Conservation (phyloP, 768 basidiomycete genomes). For the Tulasnella sp. region DNA sequence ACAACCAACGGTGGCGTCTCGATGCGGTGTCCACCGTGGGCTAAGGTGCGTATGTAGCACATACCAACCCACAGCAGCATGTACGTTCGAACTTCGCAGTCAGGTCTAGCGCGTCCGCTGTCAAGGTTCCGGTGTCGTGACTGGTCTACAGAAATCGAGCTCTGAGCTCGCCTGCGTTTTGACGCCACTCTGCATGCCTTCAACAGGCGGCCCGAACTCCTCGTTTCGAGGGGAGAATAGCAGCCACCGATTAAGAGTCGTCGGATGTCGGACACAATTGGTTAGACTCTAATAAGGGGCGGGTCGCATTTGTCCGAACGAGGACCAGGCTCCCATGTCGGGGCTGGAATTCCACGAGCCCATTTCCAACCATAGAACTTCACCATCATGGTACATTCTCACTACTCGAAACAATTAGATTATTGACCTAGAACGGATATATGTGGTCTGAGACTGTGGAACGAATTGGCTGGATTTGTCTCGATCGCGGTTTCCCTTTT, state of each 20-base stretch:
- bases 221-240: background rate
- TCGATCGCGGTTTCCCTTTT: background rate
- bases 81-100: background rate
- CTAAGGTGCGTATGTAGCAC: slow-evolving; percentile 1
- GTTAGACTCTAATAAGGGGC: background rate
- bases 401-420: background rate
- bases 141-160: slow-evolving; percentile 8
- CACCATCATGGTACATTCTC: background rate
- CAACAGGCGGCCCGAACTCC: slow-evolving; percentile 7
- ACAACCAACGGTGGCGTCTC: slow-evolving; percentile 19
- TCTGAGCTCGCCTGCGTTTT: background rate
- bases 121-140: slow-evolving; percentile 10
- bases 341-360: background rate
- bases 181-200: slow-evolving; percentile 9
- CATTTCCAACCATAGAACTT: background rate
- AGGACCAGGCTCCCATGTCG: slow-evolving; percentile 7
- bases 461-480: background rate
- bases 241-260: slow-evolving; percentile 7
- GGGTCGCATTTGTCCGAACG: background rate
- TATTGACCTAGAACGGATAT: background rate
- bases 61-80: background rate
- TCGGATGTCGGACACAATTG: background rate
- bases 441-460: background rate
- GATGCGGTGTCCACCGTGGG: background rate
- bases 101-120: slow-evolving; percentile 9